A percentile compares a stretch with the other conserved stretches of the same genome.
phyloP scores from a whole-genome alignment of 169 alveolate species.

The Plasmodium malariae region DNA sequence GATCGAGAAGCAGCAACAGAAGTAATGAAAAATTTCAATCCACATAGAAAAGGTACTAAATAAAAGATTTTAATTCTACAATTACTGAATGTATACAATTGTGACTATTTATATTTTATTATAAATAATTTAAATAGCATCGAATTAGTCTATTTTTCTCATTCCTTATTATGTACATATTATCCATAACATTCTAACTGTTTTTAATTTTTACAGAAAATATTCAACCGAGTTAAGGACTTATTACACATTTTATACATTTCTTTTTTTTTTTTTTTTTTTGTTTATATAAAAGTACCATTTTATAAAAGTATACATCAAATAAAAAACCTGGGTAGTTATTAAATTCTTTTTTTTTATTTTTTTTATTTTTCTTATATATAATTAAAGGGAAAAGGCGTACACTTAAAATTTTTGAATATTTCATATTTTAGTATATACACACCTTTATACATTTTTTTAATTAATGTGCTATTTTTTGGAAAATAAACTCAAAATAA shows the following conservation, averaged over 20 bases:
- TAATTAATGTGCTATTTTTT: no score
- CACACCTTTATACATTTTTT: no score
- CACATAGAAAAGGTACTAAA: slow-evolving; percentile 14
- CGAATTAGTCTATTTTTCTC: neutral
- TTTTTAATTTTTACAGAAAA: slow-evolving; percentile 31
- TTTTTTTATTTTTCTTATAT: no score
- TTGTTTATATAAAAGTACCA: neutral
- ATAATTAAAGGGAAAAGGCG: no score
- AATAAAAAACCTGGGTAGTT: no score
- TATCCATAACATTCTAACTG: neutral
- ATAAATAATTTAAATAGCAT: neutral
- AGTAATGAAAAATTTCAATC: slow-evolving; percentile 47
- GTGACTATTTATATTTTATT: neutral
- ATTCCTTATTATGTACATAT: neutral
- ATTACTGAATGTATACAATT: neutral
- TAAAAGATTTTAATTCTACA: slow-evolving; percentile 12
- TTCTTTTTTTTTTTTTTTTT: neutral
- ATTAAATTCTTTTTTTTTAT: no score
- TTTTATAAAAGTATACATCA: neutral
- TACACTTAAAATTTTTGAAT: no score
- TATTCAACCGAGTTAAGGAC: slow-evolving; percentile 16
- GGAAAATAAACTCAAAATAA: no score
- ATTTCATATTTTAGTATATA: no score
- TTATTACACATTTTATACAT: neutral
- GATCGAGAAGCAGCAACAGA: slow-evolving; percentile 81